Evolutionary conservation across 2,329 filamentous ascomycete genomes (phyloP).

Genomic region (Paraconiothyrium brasiliense): DNA sequence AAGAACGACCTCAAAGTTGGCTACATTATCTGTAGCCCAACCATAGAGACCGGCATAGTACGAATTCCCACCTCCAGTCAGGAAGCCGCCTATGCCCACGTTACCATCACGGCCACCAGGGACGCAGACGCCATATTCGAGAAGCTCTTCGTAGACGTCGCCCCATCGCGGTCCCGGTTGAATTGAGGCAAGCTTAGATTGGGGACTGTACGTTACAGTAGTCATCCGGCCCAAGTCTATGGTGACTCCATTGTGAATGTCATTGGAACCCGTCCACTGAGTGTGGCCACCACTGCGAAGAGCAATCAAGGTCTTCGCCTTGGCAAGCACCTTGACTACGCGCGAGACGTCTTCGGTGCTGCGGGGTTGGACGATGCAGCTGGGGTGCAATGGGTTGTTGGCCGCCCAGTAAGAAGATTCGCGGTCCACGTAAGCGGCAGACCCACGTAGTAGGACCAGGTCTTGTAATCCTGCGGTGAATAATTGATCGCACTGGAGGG

Average conservation of each 20-base stretch:
- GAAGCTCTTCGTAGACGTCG: slow-evolving; percentile 35
- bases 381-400: slow-evolving; percentile 28
- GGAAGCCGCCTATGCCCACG: slow-evolving; percentile 39
- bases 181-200: slow-evolving; percentile 29
- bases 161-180: slow-evolving; percentile 39
- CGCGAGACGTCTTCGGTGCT: too few species aligned
- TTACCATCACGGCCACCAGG: slow-evolving; percentile 36
- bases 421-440: slow-evolving; percentile 19
- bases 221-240: slow-evolving; percentile 37
- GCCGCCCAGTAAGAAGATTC: slow-evolving; percentile 26
- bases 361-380: slow-evolving; percentile 27
- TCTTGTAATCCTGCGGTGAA: background rate
- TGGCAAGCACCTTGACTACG: too few species aligned
- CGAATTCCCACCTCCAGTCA: slow-evolving; percentile 40
- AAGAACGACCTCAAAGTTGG: slow-evolving; percentile 46
- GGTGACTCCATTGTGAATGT: slow-evolving; percentile 40
- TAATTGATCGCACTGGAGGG: slow-evolving; percentile 13
- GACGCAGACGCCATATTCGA: slow-evolving; percentile 32
- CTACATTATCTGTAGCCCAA: slow-evolving; percentile 41
- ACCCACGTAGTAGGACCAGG: slow-evolving; percentile 17
- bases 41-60: slow-evolving; percentile 42
- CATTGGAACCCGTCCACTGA: slow-evolving; percentile 35
- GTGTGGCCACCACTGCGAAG: slow-evolving; percentile 39
- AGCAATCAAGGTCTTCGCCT: slow-evolving; percentile 18
- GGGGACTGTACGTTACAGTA: slow-evolving; percentile 25